phyloP scores from a whole-genome alignment of 208 protist genomes.

The Leishmania braziliensis region DNA sequence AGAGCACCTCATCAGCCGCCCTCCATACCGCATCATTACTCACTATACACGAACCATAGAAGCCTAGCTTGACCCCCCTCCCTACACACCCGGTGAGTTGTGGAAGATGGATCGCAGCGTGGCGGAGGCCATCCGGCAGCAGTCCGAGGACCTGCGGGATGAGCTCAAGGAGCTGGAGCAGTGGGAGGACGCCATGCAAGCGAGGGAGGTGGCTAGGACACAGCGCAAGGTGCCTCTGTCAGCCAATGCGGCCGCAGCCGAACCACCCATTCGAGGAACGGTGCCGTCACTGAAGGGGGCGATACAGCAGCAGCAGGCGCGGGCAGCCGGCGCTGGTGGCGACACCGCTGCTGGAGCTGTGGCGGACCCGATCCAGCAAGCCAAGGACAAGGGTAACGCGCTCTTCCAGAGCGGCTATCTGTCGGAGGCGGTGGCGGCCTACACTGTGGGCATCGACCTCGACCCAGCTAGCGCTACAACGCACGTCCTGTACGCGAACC shows the following conservation, averaged over 20 bases:
- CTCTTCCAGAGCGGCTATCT: constrained; percentile 77
- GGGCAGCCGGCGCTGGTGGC: background rate
- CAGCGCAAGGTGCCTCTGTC: constrained; percentile 29
- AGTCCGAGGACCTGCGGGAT: constrained; percentile 86
- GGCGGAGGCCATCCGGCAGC: constrained; percentile 73
- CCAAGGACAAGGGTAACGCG: constrained; percentile 86
- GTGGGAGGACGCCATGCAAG: constrained; percentile 74
- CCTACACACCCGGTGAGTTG: background rate
- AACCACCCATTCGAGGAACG: constrained; percentile 84
- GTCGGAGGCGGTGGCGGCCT: constrained; percentile 78
- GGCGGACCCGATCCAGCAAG: constrained; percentile 49
- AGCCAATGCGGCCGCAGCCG: constrained; percentile 10
- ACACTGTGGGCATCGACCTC: constrained; percentile 85
- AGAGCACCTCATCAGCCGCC: background rate
- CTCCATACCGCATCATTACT: background rate
- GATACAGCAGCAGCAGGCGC: constrained; percentile 25
- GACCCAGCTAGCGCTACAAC: constrained; percentile 62
- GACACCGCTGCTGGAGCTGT: background rate
- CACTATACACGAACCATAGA: background rate
- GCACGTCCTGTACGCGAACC: constrained; percentile 88
- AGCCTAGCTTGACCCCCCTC: background rate
- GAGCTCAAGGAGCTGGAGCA: constrained; percentile 82
- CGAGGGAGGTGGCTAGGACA: constrained; percentile 43
- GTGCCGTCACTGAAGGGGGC: constrained; percentile 88
- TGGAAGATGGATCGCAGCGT: constrained; percentile 40